Conservation (phyloP, 371 early-diverging fungal species). For the Apophysomyces variabilis region DNA sequence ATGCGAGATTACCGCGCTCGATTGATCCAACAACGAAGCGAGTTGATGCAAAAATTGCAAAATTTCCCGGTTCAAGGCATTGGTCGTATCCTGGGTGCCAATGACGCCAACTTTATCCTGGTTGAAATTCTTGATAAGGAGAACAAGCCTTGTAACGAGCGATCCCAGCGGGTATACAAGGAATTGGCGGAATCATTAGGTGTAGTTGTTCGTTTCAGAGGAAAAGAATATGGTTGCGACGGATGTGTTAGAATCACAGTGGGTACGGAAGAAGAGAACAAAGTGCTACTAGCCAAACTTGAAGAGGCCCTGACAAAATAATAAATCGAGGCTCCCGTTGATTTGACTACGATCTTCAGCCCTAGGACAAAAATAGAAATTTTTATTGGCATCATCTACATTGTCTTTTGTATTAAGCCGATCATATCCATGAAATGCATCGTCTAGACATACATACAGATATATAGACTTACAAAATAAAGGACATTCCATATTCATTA, state of each 20-base stretch:
- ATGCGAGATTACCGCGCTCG: constrained; percentile 66
- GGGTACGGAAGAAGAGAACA: constrained; percentile 88
- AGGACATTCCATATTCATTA: no score
- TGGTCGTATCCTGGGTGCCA: constrained; percentile 79
- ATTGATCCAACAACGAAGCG: constrained; percentile 68
- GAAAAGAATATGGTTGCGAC: constrained; percentile 88
- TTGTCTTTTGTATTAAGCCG: no score
- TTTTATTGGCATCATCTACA: no score
- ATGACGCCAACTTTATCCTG: constrained; percentile 95
- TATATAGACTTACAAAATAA: no score
- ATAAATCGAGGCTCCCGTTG: not conserved
- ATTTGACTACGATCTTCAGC: no score
- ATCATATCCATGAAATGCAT: no score
- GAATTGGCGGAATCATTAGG: constrained; percentile 80
- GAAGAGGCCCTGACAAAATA: constrained; percentile 43
- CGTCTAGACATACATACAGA: no score
- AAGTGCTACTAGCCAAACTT: constrained; percentile 46
- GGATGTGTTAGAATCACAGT: constrained; percentile 95
- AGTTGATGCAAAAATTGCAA: constrained; percentile 62
- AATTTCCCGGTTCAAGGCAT: constrained; percentile 54
- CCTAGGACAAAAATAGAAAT: no score
- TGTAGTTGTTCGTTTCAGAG: constrained; percentile 94
- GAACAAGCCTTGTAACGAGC: constrained; percentile 66
- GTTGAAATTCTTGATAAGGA: constrained; percentile 72
- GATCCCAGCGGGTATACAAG: constrained; percentile 78